A percentile compares a stretch with the other conserved stretches of the same genome.
phyloP scores from a whole-genome alignment of 169 alveolate genomes.

The Plasmodium reichenowi region DNA sequence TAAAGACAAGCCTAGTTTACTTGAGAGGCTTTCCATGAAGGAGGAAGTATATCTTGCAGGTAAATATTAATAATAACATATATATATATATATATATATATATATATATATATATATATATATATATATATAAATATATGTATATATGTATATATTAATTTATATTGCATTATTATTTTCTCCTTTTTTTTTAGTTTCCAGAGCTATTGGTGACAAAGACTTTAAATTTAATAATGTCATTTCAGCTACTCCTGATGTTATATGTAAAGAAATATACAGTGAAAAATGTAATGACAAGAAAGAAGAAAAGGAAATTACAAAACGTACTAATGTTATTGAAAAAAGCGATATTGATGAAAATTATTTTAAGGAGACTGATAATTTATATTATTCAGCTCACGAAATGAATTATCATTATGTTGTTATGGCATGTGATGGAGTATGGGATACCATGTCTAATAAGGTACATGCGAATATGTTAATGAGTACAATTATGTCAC shows the following conservation, averaged over 20 bases:
- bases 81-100: neutral
- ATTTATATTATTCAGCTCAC: conserved; percentile 28
- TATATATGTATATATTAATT: neutral
- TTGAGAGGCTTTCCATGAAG: conserved; percentile 43
- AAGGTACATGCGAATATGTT: conserved; percentile 17
- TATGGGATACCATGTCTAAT: conserved; percentile 68
- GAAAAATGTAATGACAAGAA: neutral
- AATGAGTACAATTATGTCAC: neutral
- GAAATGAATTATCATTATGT: conserved; percentile 73
- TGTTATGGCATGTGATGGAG: conserved; percentile 77
- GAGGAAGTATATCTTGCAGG: conserved; percentile 74
- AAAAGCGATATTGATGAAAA: conserved; percentile 21
- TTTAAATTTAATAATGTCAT: conserved; percentile 56
- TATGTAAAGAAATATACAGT: conserved; percentile 51
- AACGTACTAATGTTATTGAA: neutral
- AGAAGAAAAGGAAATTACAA: conserved; percentile 7
- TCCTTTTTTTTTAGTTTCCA: conserved; percentile 36
- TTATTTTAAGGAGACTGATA: conserved; percentile 44
- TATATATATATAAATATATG: neutral
- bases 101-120: neutral
- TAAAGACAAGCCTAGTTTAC: conserved; percentile 25
- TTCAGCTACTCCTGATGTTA: conserved; percentile 69
- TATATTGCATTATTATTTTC: neutral
- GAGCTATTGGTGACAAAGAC: conserved; percentile 76
- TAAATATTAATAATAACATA: neutral